Evolutionary conservation across 2,329 filamentous ascomycete genomes (phyloP), one percentile per base, ranked within the genome.

Genomic region (Nigrograna mackinnonii): DNA sequence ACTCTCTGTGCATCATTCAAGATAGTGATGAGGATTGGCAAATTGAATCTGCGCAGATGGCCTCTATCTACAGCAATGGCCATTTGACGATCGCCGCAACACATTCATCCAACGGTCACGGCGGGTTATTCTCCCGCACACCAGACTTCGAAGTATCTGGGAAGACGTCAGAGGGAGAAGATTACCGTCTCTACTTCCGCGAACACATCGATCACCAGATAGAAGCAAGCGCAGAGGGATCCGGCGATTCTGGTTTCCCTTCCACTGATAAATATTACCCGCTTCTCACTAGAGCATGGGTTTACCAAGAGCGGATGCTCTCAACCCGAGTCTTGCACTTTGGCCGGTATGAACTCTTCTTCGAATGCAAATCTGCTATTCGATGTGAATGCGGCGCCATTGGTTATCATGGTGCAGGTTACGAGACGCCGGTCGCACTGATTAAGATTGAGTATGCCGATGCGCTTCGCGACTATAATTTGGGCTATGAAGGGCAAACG

Each of bases 241-340:
- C n/a, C n/a, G n/a, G n/a, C n/a, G 22, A 18, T 16, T 19, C 19
- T 17, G 19, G 19, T 4, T 37, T 26, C 35, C 20, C 22, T 22
- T 18, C n/a, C 6, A 37, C 19, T 4, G 20, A 22, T 24, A 26
- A 20, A 3, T 12, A 37, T 21, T 49, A 47, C 22, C 47, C 47
- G 2, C 33, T 54, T 6, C 22, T 41, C 5, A 33, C 11, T 11
- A 14, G 52, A 19, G 52, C 37, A 5, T 55, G 49, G 49, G 52
- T 46, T 2, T 45, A 47, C 14, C 49, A 55, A 38, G 52, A 55
- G 32, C 39, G 52, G 16, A 34, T 49, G 12, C 39, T 49, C 13
- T 46, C 46, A 12, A 18, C 46, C 6, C 43, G 49, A 2, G 19
- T 49, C 5, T 26, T 52, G 1, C 43, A 52, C 20, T 49, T 52